Conservation (phyloP, 768 basidiomycete species). For the Calocybe cyanea region DNA sequence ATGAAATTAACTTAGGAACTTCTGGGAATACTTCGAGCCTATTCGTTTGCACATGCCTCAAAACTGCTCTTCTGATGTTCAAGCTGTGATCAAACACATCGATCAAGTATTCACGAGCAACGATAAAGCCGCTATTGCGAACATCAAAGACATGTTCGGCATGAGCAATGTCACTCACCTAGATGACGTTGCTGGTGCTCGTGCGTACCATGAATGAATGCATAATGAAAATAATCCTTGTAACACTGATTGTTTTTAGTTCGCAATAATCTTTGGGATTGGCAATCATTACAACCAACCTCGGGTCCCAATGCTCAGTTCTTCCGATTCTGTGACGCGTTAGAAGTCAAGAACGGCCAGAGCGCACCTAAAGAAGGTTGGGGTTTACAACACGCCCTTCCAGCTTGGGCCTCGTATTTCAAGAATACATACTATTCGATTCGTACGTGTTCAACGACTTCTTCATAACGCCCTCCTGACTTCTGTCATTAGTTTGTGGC, state of each 20-base stretch:
- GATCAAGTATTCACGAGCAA: constrained; percentile 51
- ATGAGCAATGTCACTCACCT: constrained; percentile 52
- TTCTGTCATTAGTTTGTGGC: constrained; percentile 47
- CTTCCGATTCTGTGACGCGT: constrained; percentile 62
- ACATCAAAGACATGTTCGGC: constrained; percentile 57
- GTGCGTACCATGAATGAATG: constrained; percentile 28
- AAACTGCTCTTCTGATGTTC: constrained; percentile 73
- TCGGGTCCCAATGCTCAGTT: constrained; percentile 44
- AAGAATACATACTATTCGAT: constrained; percentile 40
- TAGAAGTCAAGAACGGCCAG: constrained; percentile 58
- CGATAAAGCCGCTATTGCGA: constrained; percentile 43
- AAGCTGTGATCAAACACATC: constrained; percentile 58
- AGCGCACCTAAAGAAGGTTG: constrained; percentile 50
- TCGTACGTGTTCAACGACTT: constrained; percentile 31
- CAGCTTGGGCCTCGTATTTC: constrained; percentile 61
- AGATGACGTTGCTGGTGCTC: constrained; percentile 63
- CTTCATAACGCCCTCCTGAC: not conserved
- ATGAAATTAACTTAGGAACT: constrained; percentile 30
- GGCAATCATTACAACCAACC: constrained; percentile 59
- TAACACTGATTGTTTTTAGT: constrained; percentile 29
- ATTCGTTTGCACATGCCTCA: constrained; percentile 62
- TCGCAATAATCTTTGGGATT: constrained; percentile 59
- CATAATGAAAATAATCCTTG: constrained; percentile 9
- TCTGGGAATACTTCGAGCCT: constrained; percentile 73
- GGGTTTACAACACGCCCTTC: constrained; percentile 58